Evolutionary conservation across 352 stramenopile species (phyloP), one percentile per base, ranked within the genome.

Genomic region (Phytophthora pseudosyringae): DNA sequence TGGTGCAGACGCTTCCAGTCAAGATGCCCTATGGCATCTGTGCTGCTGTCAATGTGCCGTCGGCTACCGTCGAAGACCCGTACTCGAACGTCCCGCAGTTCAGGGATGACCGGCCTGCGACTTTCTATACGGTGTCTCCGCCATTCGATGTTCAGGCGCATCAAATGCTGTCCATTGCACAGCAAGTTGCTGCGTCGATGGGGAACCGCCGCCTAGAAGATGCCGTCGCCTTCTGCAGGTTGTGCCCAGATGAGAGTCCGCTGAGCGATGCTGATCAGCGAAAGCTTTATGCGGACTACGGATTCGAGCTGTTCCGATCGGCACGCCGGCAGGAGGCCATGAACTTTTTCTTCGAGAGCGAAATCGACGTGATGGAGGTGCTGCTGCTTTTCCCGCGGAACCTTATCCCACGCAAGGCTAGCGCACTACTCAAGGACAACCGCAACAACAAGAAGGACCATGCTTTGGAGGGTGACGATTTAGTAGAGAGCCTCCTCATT

Each of bases 301-400:
- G 74, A 0, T 73, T 82, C 7, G 64, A 81, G 25, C 61, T 93
- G 12, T 95, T 96, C 53, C 57, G 49, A 15, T 59, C 45, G 36
- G 48, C 53, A 1, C 59, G 36, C 4, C 51, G 59, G 47, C 60
- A 68, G 48, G 59, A 74, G 10, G 80, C 89, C 3, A 91, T 95
- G 75, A 49, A 73, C 7, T 86, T 89, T 41, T 95, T 89, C 12
- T 63, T 74, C 10, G 54, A 82, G 18, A 88, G 76, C 15, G 35
- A 70, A 10, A 63, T 82, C 5, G 67, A 80, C n/a, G 64, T 90
- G 8, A 67, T 87, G 49, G 71, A 91, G 10, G 83, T 96, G 10
- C 46, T 93, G 38, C n/a, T 73, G 12, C 59, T 94, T 26, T 95
- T 84, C 55, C 87, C 86, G 1, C 78, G 69, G 5, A 88, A 94